Evolutionary conservation across 768 basidiomycete genomes (phyloP), one percentile per base, ranked within the genome.

Genomic region (Phallus indusiatus): DNA sequence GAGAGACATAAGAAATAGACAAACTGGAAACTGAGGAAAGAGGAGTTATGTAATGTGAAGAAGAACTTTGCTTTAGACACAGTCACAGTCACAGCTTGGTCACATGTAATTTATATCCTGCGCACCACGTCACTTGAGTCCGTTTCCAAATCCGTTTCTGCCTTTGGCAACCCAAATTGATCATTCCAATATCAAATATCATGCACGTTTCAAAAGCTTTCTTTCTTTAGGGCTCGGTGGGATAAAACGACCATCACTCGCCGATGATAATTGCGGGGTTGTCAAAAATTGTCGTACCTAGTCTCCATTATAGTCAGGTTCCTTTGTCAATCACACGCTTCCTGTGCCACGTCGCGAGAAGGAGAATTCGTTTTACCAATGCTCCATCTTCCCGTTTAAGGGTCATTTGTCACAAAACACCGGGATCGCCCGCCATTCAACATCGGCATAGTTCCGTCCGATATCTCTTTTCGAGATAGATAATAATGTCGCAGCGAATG

Each of bases 321-420:
- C 42, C 42, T 42, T 28, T 42, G 42, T 42, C 42, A 42, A n/a
- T 42, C 42, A 42, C 42, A 42, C 42, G 42, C 14, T 42, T 42
- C 42, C 12, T 42, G 12, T 42, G 42, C 42, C 42, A 42, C 42
- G 42, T 42, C 42, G n/a, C n/a, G 4, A 42, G 42, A 42, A n/a
- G 42, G 47, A 1, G 17, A 21, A 36, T 18, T 47, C 17, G 21
- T 70, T 76, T 51, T 61, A 86, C 92, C 94, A 64, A 98, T 90
- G 17, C 93, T 28, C 28, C 28, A 28, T 28, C 12, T 42, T 42
- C 42, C 92, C 82, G 94, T 93, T n/a, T 42, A 42, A n/a, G n/a
- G 42, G 28, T 7, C 4, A 28, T 28, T 28, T 14, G 42, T n/a
- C 42, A 42, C 42, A 42, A 42, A 37, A 2, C 4, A 42, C n/a